Conservation (phyloP, 2,329 filamentous ascomycete species). For the Botryotinia narcissicola region DNA sequence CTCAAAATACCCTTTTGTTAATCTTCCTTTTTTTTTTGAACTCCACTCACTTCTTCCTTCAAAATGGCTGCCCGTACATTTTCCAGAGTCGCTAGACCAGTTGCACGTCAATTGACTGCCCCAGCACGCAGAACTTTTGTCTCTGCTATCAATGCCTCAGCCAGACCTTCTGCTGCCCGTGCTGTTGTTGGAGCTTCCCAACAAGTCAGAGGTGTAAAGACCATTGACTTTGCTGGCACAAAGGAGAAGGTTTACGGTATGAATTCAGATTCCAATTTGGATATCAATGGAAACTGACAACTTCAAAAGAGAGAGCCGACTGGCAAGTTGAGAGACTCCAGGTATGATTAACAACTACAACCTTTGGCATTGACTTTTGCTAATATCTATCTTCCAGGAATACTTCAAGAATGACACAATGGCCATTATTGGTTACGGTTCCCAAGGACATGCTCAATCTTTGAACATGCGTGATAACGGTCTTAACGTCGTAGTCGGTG, state of each 20-base stretch:
- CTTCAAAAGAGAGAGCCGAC: slow-evolving; percentile 79
- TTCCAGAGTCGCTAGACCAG: slow-evolving; percentile 63
- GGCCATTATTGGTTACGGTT: slow-evolving; percentile 97
- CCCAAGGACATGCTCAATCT: slow-evolving; percentile 97
- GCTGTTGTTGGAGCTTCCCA: slow-evolving; percentile 45
- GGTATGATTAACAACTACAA: slow-evolving; percentile 51
- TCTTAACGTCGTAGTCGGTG: slow-evolving; percentile 97
- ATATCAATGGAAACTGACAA: slow-evolving; percentile 28
- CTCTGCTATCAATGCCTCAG: slow-evolving; percentile 55
- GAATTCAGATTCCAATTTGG: slow-evolving; percentile 34
- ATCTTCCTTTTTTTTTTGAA: slow-evolving; percentile 16
- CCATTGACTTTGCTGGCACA: slow-evolving; percentile 91
- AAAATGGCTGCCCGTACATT: slow-evolving; percentile 78
- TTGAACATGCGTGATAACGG: slow-evolving; percentile 99
- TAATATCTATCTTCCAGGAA: slow-evolving; percentile 55
- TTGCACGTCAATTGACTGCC: slow-evolving; percentile 62
- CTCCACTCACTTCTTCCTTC: slow-evolving; percentile 27
- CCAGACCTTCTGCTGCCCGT: slow-evolving; percentile 51
- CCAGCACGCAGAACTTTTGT: slow-evolving; percentile 62
- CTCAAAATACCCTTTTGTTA: slow-evolving; percentile 17
- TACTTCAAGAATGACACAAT: slow-evolving; percentile 99
- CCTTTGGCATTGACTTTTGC: slow-evolving; percentile 14
- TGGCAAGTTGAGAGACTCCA: slow-evolving; percentile 98
- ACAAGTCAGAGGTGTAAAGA: slow-evolving; percentile 86
- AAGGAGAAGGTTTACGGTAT: slow-evolving; percentile 93